These are phyloP conservation scores for Leishmania guyanensis DNA, from an alignment of 208 protist genomes.

Conservation along the genomic window DNA sequence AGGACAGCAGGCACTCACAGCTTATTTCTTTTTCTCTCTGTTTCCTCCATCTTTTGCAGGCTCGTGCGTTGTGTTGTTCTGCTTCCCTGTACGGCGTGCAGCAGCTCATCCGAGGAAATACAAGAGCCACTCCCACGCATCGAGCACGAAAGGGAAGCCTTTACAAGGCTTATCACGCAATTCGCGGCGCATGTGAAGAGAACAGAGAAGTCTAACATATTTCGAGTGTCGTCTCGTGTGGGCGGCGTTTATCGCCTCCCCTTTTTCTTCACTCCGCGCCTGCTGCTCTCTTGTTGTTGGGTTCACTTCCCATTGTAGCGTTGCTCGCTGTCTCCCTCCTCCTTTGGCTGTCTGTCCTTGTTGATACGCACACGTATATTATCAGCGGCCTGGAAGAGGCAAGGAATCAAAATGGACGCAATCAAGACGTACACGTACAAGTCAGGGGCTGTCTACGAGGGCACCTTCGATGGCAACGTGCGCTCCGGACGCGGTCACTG, in stretches of 20 bases:
- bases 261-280: not conserved
- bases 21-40: not conserved
- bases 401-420: conserved; percentile 28
- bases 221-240: not conserved
- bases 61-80: not conserved
- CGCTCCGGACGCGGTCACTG: conserved; percentile 82
- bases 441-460: conserved; percentile 89
- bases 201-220: not conserved
- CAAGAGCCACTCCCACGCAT: not conserved
- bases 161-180: not conserved
- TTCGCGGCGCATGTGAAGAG: not conserved
- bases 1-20: not conserved
- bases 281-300: not conserved
- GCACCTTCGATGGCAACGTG: conserved; percentile 74
- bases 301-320: not conserved
- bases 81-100: not conserved
- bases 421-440: conserved; percentile 85
- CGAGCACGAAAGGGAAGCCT: not conserved
- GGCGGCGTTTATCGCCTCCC: not conserved
- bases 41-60: not conserved
- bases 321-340: not conserved
- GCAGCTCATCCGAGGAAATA: not conserved
- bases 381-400: not conserved
- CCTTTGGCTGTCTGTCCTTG: not conserved
- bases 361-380: not conserved